Percentiles rank a stretch among this genome's conserved stretches.
Conservation (phyloP, 73 alveolate species). For the Urostyla sp. region DNA sequence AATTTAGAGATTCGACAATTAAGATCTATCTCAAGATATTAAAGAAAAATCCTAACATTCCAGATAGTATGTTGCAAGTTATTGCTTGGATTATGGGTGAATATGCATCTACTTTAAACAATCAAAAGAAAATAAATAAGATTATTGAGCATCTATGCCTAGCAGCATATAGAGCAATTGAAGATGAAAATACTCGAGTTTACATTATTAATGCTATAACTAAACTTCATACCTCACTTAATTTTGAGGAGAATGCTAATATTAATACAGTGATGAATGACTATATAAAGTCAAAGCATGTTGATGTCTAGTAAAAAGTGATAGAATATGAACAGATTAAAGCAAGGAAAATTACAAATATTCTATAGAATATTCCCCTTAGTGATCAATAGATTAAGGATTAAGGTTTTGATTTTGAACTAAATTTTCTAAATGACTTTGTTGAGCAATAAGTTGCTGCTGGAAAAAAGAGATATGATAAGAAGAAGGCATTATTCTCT, state of each 20-base stretch:
- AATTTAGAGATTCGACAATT: conserved; percentile 83
- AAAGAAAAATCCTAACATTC: conserved; percentile 80
- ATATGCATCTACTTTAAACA: conserved; percentile 77
- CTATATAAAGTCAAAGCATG: conserved; percentile 75
- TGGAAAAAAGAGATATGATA: conserved; percentile 78
- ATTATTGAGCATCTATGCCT: conserved; percentile 76
- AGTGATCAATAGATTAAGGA: conserved; percentile 30
- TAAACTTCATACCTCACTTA: conserved; percentile 76
- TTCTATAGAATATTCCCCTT: conserved; percentile 57
- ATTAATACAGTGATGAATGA: conserved; percentile 77
- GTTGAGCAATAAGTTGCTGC: conserved; percentile 62
- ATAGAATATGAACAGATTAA: too few relatives aligned
- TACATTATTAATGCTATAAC: conserved; percentile 86
- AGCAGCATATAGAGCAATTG: conserved; percentile 75
- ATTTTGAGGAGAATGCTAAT: conserved; percentile 68
- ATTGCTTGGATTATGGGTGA: conserved; percentile 95
- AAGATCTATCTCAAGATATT: conserved; percentile 88
- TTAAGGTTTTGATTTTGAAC: conserved; percentile 68
- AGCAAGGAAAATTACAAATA: too few relatives aligned
- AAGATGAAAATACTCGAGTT: conserved; percentile 84
- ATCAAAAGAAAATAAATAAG: conserved; percentile 70
- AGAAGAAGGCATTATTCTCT: conserved; percentile 63
- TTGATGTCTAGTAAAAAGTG: conserved; percentile 85
- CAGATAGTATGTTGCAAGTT: conserved; percentile 88
- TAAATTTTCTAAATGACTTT: conserved; percentile 76